Evolutionary conservation across 495 filamentous ascomycete species (phyloP), one percentile per base, ranked within the genome.

Genomic region (Tuber microsphaerosporum): DNA sequence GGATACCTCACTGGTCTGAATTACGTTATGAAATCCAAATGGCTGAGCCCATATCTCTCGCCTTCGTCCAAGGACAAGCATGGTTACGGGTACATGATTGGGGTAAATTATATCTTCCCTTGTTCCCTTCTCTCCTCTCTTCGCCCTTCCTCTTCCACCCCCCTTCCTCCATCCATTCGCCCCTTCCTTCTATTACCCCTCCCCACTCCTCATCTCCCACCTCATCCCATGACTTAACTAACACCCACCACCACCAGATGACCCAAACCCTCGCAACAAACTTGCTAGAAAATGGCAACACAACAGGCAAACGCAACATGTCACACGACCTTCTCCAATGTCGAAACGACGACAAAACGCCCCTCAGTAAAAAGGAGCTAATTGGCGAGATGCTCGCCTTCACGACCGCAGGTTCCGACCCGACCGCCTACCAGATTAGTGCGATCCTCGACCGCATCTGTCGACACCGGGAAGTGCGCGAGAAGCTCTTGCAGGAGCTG

Each of bases 371-470:
- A 19, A 42, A 41, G 16, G 44, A 45, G 14, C 10, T 75, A 48
- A 14, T 72, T 2, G 74, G 74, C 2, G 70, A 75, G 42, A 71
- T 75, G 46, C 31, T 75, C 41, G 74, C 31, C 43, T 71, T 56
- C 20, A 48, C 71, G 5, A 72, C 65, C 1, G 74, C 74, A 4
- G 74, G 74, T n/a, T 46, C 74, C 5, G 74, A 72, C 39, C 71
- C 74, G 7, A 75, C 74, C n/a, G 74, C 74, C 34, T 70, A 70
- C 16, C 14, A 20, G 19, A 75, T 73, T 41, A 71, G 71, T 8
- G n/a, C 48, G 14, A 75, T 42, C 41, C 20, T 73, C n/a, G 68
- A 75, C 34, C 43, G 56, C 56, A 65, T 76, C 34, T 43, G 70
- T 12, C 65, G 65, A 17, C 26, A 61, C 2, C 48, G 22, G 2